Percentiles rank a stretch among this genome's conserved stretches.
These are phyloP conservation scores for Wickerhamiella azyma DNA, from an alignment of 805 yeast species.

Conservation along the genomic window DNA sequence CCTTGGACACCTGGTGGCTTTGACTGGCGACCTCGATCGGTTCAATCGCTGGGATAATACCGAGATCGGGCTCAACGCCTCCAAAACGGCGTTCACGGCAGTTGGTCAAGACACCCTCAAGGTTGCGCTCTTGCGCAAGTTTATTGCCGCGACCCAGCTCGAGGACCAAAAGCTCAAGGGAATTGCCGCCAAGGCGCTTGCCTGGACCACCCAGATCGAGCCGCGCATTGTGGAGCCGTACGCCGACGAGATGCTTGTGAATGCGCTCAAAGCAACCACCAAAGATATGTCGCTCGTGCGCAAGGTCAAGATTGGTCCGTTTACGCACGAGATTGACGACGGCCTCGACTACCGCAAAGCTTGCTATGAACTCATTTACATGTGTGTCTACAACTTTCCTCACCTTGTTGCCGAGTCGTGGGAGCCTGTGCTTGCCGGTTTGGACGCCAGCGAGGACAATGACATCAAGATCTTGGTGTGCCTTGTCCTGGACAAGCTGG, in stretches of 20 bases:
- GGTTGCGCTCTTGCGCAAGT: neutral
- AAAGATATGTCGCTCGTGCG: slow-evolving; percentile 5
- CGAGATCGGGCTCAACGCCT: slow-evolving; percentile 4
- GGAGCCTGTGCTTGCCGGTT: slow-evolving; percentile 35
- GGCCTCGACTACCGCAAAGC: slow-evolving; percentile 62
- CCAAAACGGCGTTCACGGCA: neutral
- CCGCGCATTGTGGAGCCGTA: neutral
- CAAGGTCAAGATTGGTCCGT: slow-evolving; percentile 71
- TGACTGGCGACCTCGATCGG: neutral
- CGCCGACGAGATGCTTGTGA: neutral
- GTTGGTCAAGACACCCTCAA: neutral
- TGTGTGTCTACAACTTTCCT: slow-evolving; percentile 30
- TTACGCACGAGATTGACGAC: slow-evolving; percentile 67
- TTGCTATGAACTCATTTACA: slow-evolving; percentile 53
- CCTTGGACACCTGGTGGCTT: slow-evolving; percentile 2
- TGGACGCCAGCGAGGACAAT: slow-evolving; percentile 40
- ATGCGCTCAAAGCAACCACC: neutral
- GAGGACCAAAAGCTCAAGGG: neutral
- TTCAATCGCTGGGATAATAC: slow-evolving; percentile 5
- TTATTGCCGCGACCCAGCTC: neutral
- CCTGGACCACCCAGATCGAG: slow-evolving; percentile 8
- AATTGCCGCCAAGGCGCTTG: slow-evolving; percentile 1
- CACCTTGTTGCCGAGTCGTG: slow-evolving; percentile 25
- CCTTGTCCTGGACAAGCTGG: slow-evolving; percentile 31
- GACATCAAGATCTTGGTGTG: slow-evolving; percentile 44